A percentile compares a stretch with the other conserved stretches of the same genome.
Evolutionary conservation across 495 filamentous ascomycete genomes (phyloP).

Genomic region (Antarctomyces pellizariae): DNA sequence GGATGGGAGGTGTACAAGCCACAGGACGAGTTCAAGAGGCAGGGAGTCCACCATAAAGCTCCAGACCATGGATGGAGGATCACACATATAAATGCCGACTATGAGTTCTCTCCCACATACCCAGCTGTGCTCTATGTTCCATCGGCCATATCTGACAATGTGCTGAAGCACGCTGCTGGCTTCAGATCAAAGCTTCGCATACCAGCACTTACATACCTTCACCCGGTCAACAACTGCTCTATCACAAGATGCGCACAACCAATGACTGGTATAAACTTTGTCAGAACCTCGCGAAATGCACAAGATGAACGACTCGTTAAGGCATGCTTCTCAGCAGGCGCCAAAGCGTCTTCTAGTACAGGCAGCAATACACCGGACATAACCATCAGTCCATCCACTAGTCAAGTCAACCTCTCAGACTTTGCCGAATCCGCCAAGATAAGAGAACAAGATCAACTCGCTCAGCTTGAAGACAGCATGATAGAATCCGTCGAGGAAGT

Average conservation of each 20-base stretch:
- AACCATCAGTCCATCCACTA: constrained; percentile 35
- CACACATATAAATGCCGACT: constrained; percentile 71
- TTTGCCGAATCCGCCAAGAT: constrained; percentile 14
- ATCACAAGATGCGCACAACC: constrained; percentile 93
- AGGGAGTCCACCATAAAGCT: constrained; percentile 55
- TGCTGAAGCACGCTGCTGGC: constrained; percentile 74
- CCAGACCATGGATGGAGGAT: constrained; percentile 65
- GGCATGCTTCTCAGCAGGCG: constrained; percentile 72
- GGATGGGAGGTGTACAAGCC: constrained; percentile 83
- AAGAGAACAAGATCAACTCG: no score
- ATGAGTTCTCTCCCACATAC: constrained; percentile 86
- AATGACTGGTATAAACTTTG: constrained; percentile 54
- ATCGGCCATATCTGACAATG: constrained; percentile 78
- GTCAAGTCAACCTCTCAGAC: constrained; percentile 26
- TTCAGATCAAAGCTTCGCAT: constrained; percentile 78
- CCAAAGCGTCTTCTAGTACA: constrained; percentile 23
- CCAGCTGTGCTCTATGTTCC: constrained; percentile 69
- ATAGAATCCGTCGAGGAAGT: constrained; percentile 25
- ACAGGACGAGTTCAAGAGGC: constrained; percentile 51
- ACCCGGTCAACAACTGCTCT: constrained; percentile 90
- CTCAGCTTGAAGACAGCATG: constrained; percentile 52
- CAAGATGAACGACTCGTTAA: constrained; percentile 89
- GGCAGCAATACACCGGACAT: constrained; percentile 15
- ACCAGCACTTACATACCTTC: constrained; percentile 74
- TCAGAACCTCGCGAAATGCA: constrained; percentile 71